phyloP scores from a whole-genome alignment of 2,329 filamentous ascomycete species.

The Hymenoscyphus fructigenus region DNA sequence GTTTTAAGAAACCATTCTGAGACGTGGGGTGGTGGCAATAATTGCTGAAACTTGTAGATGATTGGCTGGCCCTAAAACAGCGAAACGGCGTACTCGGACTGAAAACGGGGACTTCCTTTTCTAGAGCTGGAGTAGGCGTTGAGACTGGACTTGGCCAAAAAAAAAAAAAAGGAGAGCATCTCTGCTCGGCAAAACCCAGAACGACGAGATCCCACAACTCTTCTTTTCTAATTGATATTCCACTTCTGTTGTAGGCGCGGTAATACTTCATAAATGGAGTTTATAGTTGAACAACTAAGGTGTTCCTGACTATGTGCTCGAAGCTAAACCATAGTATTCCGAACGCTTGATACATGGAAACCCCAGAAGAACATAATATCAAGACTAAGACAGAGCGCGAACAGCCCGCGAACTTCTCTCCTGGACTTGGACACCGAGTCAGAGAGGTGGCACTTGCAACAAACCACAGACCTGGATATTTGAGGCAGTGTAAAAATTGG shows the following conservation, averaged over 20 bases:
- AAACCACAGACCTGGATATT: too few relatives aligned
- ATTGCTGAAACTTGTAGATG: not conserved
- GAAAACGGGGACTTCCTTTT: not conserved
- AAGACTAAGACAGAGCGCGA: too few relatives aligned
- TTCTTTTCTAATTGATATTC: not conserved
- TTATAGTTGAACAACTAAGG: too few relatives aligned
- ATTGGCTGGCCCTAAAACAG: not conserved
- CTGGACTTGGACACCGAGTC: too few relatives aligned
- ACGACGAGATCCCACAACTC: not conserved
- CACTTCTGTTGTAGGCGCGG: not conserved
- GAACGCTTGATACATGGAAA: too few relatives aligned
- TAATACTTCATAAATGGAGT: not conserved
- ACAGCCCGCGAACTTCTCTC: too few relatives aligned
- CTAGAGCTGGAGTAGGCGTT: not conserved
- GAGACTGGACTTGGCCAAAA: not conserved
- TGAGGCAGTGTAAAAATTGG: too few relatives aligned
- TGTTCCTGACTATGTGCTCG: too few relatives aligned
- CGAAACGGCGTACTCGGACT: not conserved
- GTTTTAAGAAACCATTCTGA: constrained; percentile 11
- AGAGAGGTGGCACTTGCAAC: too few relatives aligned
- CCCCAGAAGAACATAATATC: too few relatives aligned
- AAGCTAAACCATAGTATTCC: too few relatives aligned
- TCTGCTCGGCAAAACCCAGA: not conserved
- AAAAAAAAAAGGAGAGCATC: too few relatives aligned
- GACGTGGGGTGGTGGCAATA: constrained; percentile 3